A percentile compares a stretch with the other conserved stretches of the same genome.
Evolutionary conservation across 306 rosid genomes (phyloP).

Genomic region (Cercis canadensis): DNA sequence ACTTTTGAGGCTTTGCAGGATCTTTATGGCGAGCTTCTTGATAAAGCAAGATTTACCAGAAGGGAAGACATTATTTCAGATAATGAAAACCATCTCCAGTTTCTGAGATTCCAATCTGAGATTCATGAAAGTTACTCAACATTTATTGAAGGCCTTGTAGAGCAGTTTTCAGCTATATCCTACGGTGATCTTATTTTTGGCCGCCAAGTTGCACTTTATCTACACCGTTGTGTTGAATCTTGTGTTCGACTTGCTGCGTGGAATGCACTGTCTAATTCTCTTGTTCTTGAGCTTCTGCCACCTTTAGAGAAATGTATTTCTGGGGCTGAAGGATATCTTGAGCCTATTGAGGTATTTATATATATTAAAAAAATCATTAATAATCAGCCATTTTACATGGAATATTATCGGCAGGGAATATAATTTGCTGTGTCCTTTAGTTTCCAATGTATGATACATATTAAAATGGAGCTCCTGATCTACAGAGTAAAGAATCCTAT

Average conservation of each 20-base stretch:
- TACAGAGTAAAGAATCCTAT: not conserved
- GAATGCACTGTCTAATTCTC: conserved; percentile 75
- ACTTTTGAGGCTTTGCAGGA: conserved; percentile 84
- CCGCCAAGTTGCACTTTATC: conserved; percentile 89
- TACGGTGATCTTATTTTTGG: conserved; percentile 84
- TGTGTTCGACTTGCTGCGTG: conserved; percentile 80
- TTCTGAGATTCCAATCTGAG: conserved; percentile 76
- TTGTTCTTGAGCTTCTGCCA: conserved; percentile 91
- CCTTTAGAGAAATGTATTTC: conserved; percentile 74
- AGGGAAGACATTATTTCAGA: conserved; percentile 32
- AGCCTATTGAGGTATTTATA: conserved; percentile 77
- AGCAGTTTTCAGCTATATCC: conserved; percentile 86
- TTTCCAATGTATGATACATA: not conserved
- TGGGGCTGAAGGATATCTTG: conserved; percentile 77
- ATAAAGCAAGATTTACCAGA: conserved; percentile 51
- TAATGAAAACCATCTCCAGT: conserved; percentile 50
- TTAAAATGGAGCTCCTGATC: not conserved
- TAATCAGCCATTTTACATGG: conserved; percentile 3
- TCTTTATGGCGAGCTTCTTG: conserved; percentile 78
- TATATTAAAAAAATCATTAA: conserved; percentile 3
- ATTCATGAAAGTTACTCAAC: conserved; percentile 75
- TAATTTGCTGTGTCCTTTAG: not conserved
- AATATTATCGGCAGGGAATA: conserved; percentile 7
- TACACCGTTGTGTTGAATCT: conserved; percentile 77
- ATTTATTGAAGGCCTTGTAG: conserved; percentile 83